These are phyloP conservation scores for Wickerhamiella galacta DNA, from an alignment of 805 yeast genomes.

Conservation along the genomic window DNA sequence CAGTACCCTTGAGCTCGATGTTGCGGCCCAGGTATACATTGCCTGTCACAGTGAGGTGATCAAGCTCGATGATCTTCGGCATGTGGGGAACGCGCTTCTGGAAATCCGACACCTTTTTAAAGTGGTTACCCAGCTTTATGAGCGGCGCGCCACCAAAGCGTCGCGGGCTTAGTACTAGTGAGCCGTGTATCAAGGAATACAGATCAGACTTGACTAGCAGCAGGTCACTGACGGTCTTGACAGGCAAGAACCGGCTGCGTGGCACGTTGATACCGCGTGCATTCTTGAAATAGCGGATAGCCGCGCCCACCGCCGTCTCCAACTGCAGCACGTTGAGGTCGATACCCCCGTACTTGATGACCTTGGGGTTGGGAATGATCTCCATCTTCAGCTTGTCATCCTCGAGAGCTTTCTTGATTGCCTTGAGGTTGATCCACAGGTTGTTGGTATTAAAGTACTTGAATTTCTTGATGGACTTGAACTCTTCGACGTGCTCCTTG, in stretches of 20 bases:
- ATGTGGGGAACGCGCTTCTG: conserved; percentile 81
- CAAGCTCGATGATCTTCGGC: conserved; percentile 91
- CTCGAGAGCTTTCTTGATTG: conserved; percentile 84
- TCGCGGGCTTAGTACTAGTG: conserved; percentile 62
- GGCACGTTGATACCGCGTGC: conserved; percentile 98
- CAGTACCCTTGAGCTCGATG: conserved; percentile 90
- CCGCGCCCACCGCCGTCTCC: conserved; percentile 99
- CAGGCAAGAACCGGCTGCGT: conserved; percentile 94
- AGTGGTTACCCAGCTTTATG: conserved; percentile 90
- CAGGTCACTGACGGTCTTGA: conserved; percentile 91
- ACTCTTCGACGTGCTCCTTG: conserved; percentile 94
- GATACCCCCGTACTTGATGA: conserved; percentile 56
- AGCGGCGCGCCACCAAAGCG: conserved; percentile 89
- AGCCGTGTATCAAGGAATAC: conserved; percentile 81
- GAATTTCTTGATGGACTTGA: conserved; percentile 93
- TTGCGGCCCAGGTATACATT: conserved; percentile 81
- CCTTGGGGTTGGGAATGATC: conserved; percentile 87
- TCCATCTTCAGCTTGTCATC: conserved; percentile 69
- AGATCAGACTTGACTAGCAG: conserved; percentile 89
- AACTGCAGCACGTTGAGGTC: conserved; percentile 82
- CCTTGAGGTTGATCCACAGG: conserved; percentile 90
- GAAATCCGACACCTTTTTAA: conserved; percentile 87
- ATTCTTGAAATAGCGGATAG: conserved; percentile 84
- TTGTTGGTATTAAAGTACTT: conserved; percentile 97
- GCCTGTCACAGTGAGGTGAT: conserved; percentile 94